Evolutionary conservation across 129 eudicot species (phyloP).

Genomic region (Calendula officinalis): DNA sequence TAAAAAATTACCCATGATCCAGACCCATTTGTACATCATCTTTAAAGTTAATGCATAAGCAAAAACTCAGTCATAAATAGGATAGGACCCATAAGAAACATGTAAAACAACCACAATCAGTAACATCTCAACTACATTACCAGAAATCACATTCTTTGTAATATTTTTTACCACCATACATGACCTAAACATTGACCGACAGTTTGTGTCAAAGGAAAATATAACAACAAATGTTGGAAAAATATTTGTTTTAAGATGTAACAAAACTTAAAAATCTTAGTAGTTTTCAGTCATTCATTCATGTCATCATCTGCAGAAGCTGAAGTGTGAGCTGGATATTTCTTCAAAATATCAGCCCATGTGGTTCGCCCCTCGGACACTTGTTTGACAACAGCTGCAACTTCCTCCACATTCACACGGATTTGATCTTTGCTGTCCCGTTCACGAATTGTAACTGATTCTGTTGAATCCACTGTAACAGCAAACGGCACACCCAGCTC

Average conservation of each 20-base stretch:
- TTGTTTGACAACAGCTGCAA: slow-evolving; percentile 49
- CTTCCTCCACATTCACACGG: slow-evolving; percentile 51
- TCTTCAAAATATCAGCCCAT: slow-evolving; percentile 41
- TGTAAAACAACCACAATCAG: no score
- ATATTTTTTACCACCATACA: neutral
- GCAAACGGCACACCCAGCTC: slow-evolving; percentile 70
- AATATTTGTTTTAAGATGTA: no score
- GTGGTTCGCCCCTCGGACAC: slow-evolving; percentile 49
- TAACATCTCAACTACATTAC: no score
- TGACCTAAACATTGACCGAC: neutral
- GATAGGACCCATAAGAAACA: no score
- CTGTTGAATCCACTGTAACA: slow-evolving; percentile 47
- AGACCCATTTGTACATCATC: no score
- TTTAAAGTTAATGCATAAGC: no score
- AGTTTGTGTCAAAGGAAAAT: neutral
- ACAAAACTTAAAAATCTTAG: neutral
- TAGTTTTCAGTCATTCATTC: slow-evolving; percentile 11
- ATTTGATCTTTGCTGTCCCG: slow-evolving; percentile 57
- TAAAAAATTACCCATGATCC: no score
- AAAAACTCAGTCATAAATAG: no score
- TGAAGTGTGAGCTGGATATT: slow-evolving; percentile 37
- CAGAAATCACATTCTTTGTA: neutral
- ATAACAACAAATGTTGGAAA: no score
- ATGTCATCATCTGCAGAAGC: slow-evolving; percentile 30
- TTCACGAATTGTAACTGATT: slow-evolving; percentile 57